A percentile compares a stretch with the other conserved stretches of the same genome.
These are phyloP conservation scores for Chenopodium quinoa DNA, from an alignment of 148 eudicot genomes.

Conservation along the genomic window DNA sequence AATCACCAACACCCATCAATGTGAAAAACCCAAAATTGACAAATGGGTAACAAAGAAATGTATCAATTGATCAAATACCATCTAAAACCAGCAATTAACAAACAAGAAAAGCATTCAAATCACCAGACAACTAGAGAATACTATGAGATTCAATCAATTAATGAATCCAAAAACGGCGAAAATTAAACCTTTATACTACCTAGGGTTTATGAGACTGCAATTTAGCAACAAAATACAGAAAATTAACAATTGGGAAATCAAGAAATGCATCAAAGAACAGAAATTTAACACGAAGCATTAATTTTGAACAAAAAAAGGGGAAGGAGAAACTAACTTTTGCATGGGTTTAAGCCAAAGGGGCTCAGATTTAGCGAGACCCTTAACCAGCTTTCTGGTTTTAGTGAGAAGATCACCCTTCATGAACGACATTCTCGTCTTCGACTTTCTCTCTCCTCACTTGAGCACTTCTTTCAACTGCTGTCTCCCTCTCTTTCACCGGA, in stretches of 20 bases:
- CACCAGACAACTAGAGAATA: neutral
- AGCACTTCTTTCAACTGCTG: too few relatives aligned
- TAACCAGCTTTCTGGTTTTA: conserved; percentile 70
- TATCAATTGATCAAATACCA: neutral
- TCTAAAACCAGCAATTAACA: neutral
- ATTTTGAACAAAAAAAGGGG: neutral
- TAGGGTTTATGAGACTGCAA: neutral
- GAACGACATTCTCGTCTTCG: conserved; percentile 54
- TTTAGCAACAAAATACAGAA: neutral
- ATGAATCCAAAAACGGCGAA: neutral
- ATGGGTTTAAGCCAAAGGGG: conserved; percentile 91
- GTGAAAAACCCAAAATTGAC: neutral
- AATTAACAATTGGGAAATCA: conserved; percentile 11
- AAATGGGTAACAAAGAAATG: neutral
- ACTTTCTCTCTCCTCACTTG: conserved; percentile 4
- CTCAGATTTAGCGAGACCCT: conserved; percentile 72
- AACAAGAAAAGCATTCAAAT: neutral
- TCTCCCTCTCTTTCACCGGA: too few relatives aligned
- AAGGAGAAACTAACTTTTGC: conserved; percentile 58
- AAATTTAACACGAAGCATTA: too few relatives aligned
- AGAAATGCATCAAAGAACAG: conserved; percentile 1
- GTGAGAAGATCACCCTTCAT: conserved; percentile 80
- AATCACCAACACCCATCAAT: neutral
- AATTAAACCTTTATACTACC: neutral
- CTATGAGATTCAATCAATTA: neutral